A percentile compares a stretch with the other conserved stretches of the same genome.
These are phyloP conservation scores for Chytriomyces confervae DNA, from an alignment of 192 early-diverging fungal genomes.

Conservation along the genomic window DNA sequence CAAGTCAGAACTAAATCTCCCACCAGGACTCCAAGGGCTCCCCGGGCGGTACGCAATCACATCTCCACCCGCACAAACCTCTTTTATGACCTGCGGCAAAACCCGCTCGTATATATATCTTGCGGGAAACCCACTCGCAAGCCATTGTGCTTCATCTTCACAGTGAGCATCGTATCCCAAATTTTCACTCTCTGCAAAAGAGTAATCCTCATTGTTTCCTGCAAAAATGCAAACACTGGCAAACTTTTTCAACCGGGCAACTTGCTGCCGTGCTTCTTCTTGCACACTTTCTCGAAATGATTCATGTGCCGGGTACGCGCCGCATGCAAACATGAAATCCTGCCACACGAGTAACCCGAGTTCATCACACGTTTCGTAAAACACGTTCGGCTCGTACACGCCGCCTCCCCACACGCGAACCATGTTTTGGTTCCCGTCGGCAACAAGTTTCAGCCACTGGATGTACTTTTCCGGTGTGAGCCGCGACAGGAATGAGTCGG, in stretches of 20 bases:
- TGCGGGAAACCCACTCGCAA: conserved; percentile 36
- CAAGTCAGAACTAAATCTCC: conserved; percentile 13
- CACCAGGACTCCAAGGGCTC: conserved; percentile 34
- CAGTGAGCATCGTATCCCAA: conserved; percentile 47
- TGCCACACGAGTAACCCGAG: conserved; percentile 67
- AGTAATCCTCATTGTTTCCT: conserved; percentile 68
- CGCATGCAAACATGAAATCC: conserved; percentile 72
- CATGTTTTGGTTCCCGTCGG: conserved; percentile 61
- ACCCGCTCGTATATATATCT: conserved; percentile 41
- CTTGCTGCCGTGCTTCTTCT: conserved; percentile 46
- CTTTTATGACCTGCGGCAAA: conserved; percentile 25
- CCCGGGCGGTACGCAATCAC: conserved; percentile 35
- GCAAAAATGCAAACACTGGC: conserved; percentile 59
- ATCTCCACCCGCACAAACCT: background rate
- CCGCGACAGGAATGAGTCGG: conserved; percentile 53
- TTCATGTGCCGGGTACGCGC: conserved; percentile 53
- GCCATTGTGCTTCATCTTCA: conserved; percentile 33
- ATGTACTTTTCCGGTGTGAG: conserved; percentile 35
- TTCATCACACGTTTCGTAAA: conserved; percentile 60
- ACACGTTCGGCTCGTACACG: conserved; percentile 52
- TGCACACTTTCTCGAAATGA: conserved; percentile 52
- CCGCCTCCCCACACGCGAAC: conserved; percentile 72
- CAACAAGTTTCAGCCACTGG: conserved; percentile 40
- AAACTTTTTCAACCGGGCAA: conserved; percentile 52
- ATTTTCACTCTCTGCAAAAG: conserved; percentile 50